Conservation (phyloP, 371 early-diverging fungal species). For the Lichtheimia ramosa region DNA sequence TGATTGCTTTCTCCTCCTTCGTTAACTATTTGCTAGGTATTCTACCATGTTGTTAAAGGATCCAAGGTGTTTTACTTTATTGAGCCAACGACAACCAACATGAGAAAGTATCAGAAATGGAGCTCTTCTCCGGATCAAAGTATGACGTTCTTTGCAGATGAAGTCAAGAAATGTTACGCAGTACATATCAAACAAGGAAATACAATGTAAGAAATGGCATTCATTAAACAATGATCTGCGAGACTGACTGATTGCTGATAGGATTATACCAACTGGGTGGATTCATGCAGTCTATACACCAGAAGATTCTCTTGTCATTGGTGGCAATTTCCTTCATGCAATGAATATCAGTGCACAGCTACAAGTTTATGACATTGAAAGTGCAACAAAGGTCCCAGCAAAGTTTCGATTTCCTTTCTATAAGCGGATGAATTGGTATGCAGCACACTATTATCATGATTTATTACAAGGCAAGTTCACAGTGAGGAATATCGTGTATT, state of each 20-base stretch:
- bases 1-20: too few species aligned
- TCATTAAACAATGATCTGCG: conserved; percentile 7
- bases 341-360: conserved; percentile 73
- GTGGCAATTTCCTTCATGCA: conserved; percentile 89
- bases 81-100: conserved; percentile 77
- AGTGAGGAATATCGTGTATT: background rate
- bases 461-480: conserved; percentile 26
- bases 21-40: too few species aligned
- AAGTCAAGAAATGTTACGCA: conserved; percentile 68
- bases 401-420: conserved; percentile 89
- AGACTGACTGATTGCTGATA: conserved; percentile 16
- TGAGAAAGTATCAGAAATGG: conserved; percentile 88
- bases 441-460: conserved; percentile 35
- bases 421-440: conserved; percentile 80
- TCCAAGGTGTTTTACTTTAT: conserved; percentile 87
- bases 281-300: conserved; percentile 94
- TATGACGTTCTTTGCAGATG: conserved; percentile 77
- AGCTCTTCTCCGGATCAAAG: conserved; percentile 82
- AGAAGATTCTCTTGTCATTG: conserved; percentile 84
- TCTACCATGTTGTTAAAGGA: conserved; percentile 84
- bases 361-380: conserved; percentile 69
- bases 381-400: conserved; percentile 72
- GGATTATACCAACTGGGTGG: conserved; percentile 95
- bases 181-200: conserved; percentile 74
- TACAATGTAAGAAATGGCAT: conserved; percentile 56